Conservation (phyloP, 768 basidiomycete genomes). For the Suillus brevipes region DNA sequence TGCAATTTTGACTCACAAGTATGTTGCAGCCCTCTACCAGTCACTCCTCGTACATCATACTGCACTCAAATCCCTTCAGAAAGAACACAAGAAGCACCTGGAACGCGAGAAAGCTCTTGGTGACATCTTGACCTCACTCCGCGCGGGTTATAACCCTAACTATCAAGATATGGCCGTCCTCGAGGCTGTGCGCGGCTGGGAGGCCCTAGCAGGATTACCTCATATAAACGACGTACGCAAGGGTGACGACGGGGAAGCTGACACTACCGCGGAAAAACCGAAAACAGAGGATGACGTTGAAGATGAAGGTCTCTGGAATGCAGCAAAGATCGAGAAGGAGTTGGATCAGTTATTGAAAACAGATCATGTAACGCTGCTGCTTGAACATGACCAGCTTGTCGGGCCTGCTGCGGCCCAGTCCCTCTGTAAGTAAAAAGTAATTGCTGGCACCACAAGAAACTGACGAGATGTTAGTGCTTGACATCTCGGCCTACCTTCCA, state of each 20-base stretch:
- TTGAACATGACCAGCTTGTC: slow-evolving; percentile 76
- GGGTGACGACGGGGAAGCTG: slow-evolving; percentile 39
- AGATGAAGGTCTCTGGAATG: slow-evolving; percentile 63
- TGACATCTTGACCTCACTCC: slow-evolving; percentile 78
- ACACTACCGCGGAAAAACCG: slow-evolving; percentile 16
- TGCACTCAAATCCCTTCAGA: slow-evolving; percentile 75
- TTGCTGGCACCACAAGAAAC: background rate
- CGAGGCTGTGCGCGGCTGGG: slow-evolving; percentile 94
- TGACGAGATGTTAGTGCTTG: slow-evolving; percentile 57
- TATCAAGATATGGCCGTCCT: slow-evolving; percentile 99
- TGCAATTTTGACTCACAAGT: slow-evolving; percentile 7
- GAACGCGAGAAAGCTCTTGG: slow-evolving; percentile 77
- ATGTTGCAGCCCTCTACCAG: slow-evolving; percentile 69
- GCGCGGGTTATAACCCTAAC: slow-evolving; percentile 93
- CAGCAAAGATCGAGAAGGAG: slow-evolving; percentile 55
- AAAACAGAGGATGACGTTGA: slow-evolving; percentile 44
- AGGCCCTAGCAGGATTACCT: slow-evolving; percentile 66
- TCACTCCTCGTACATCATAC: slow-evolving; percentile 71
- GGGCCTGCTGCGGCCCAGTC: slow-evolving; percentile 48
- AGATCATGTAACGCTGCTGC: slow-evolving; percentile 73
- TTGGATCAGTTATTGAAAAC: slow-evolving; percentile 56
- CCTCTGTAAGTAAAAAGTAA: slow-evolving; percentile 48
- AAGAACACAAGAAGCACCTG: slow-evolving; percentile 68
- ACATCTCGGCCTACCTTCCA: slow-evolving; percentile 81
- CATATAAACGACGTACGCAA: slow-evolving; percentile 71